Evolutionary conservation across 2,329 filamentous ascomycete genomes (phyloP).

Genomic region (Raffaelea albimanens): DNA sequence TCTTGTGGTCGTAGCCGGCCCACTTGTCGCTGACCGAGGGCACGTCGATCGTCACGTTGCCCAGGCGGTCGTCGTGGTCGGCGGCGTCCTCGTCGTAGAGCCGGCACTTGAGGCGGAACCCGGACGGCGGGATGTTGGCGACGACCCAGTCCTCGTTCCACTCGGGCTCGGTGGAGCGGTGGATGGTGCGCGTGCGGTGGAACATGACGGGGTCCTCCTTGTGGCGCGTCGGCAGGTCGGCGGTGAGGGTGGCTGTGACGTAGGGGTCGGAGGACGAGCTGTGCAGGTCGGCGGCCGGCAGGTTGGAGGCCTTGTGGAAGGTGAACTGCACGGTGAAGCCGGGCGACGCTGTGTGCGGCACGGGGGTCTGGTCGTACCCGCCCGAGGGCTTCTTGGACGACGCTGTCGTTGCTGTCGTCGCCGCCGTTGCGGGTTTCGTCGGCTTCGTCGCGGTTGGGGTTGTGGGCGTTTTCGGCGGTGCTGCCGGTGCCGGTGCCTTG

Average conservation of each 20-base stretch:
- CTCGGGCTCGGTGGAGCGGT: constrained; percentile 60
- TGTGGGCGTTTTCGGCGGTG: no score
- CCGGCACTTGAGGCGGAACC: constrained; percentile 76
- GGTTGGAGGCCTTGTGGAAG: constrained; percentile 70
- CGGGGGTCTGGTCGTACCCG: constrained; percentile 45
- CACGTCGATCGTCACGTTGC: constrained; percentile 69
- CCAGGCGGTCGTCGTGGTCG: constrained; percentile 78
- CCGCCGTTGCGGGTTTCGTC: no score
- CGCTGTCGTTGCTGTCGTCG: not conserved
- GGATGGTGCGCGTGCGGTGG: constrained; percentile 67
- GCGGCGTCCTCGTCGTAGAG: constrained; percentile 85
- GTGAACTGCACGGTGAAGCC: constrained; percentile 82
- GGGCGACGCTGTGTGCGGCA: constrained; percentile 58
- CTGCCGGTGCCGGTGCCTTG: not conserved
- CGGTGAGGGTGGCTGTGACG: constrained; percentile 64
- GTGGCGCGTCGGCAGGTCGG: constrained; percentile 62
- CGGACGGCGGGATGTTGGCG: constrained; percentile 71
- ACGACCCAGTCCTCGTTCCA: constrained; percentile 88
- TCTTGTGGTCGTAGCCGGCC: constrained; percentile 51
- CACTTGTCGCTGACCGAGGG: constrained; percentile 53
- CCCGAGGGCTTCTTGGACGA: constrained; percentile 10
- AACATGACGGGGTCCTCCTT: constrained; percentile 73
- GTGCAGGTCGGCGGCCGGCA: constrained; percentile 73
- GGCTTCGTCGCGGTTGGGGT: no score
- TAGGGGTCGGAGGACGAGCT: constrained; percentile 77